Percentiles rank a stretch among this genome's conserved stretches.
Evolutionary conservation across 345 rosid genomes (phyloP).

Genomic region (Carallia brachiata): DNA sequence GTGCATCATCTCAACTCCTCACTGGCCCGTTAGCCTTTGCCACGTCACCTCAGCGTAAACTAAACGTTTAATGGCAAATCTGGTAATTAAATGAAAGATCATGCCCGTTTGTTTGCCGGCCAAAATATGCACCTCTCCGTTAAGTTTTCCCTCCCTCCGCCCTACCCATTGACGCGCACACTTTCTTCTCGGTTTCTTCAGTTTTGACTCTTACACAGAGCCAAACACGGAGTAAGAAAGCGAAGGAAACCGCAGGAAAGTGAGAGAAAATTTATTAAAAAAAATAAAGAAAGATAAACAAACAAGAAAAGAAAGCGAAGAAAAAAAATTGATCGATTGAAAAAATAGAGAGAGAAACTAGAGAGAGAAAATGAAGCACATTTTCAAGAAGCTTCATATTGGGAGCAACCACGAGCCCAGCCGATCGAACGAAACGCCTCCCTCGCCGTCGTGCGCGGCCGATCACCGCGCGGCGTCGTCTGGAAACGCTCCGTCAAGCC

Average conservation of each 20-base stretch:
- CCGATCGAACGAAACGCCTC: conserved; percentile 64
- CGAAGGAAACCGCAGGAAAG: conserved; percentile 1
- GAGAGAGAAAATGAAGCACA: conserved; percentile 65
- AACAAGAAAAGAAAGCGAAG: conserved; percentile 1
- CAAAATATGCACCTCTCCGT: conserved; percentile 6
- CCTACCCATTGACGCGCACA: not conserved
- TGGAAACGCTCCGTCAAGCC: conserved; percentile 39
- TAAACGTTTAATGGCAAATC: not conserved
- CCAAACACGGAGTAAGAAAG: conserved; percentile 9
- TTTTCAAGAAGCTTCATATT: conserved; percentile 86
- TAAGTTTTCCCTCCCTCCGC: conserved; percentile 35
- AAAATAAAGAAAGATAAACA: not conserved
- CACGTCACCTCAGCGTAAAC: not conserved
- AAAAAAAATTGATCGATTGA: too few species aligned
- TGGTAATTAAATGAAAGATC: conserved; percentile 2
- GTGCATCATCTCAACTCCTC: not conserved
- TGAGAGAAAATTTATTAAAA: not conserved
- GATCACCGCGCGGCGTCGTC: conserved; percentile 44
- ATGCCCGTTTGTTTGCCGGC: not conserved
- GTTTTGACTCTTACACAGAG: not conserved
- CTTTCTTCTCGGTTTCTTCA: conserved; percentile 4
- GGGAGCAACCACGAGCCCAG: conserved; percentile 68
- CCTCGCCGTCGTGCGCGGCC: conserved; percentile 36
- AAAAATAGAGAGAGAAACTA: not conserved
- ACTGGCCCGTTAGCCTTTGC: conserved; percentile 1